Base-by-base conservation (phyloP, 2,329 filamentous ascomycete species). In the Colletotrichum sp. region DNA sequence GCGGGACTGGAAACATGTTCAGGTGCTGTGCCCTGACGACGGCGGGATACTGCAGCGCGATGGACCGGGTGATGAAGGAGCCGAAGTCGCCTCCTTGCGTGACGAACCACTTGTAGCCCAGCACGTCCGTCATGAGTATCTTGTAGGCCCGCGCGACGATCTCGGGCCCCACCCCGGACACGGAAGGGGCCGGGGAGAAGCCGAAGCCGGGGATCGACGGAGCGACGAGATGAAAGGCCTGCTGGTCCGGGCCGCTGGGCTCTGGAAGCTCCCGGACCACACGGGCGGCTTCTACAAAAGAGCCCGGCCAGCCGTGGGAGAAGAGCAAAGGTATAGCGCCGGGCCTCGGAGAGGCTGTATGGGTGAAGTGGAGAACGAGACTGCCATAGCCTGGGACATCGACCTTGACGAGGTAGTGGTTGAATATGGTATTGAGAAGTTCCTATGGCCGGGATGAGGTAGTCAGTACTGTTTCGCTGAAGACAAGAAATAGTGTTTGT, bases 181-280 rank as follows among this genome's bases (percentile, higher is more conserved):
- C 78, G 13, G 77, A 76, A 1, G 82, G 80, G 24, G 79, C 77
- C 4, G 82, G 80, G 2, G 85, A 87, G 78, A 88, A 89, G 16
- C 84, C 87, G 76, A 83, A 89, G 24, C 86, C 87, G 1, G 87
- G 86, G 3, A 86, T 78, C 8, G 84, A 86, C 5, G 88, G 88
- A 0, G 85, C 86, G 5, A 90, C 84, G 44, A 89, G 82, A 77
- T 89, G 86, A 80, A 88, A 90, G 3, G 87, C 83, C 24, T 84
- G 86, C 8, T 78, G 55, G 7, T 71, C 72, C 8, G 79, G 71
- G 13, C 79, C 75, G 1, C 78, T 24, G 83, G 84, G 7, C 79
- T 78, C 32, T 3, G 81, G 81, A 21, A 82, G 79, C 6, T 21
- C 9, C 9, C 13, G 13, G 34, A 87, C 80, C 30, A 88, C 80